These are phyloP conservation scores for Pythium graminicola DNA, from an alignment of 352 stramenopile genomes.

Conservation along the genomic window DNA sequence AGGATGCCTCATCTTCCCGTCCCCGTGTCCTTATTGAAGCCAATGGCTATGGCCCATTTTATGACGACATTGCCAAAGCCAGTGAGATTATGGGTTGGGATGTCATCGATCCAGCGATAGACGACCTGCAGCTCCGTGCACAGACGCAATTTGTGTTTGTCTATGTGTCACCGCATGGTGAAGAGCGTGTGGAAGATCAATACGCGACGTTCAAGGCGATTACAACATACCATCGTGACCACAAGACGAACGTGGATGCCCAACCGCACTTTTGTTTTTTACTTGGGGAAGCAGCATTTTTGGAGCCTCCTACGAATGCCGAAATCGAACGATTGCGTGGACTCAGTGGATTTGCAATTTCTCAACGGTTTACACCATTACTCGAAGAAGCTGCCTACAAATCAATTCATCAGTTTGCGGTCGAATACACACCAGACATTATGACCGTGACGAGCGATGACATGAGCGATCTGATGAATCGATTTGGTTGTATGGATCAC, in stretches of 20 bases:
- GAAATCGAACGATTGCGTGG: slow-evolving; percentile 52
- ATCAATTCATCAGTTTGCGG: slow-evolving; percentile 56
- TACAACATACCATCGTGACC: slow-evolving; percentile 22
- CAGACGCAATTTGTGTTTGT: slow-evolving; percentile 42
- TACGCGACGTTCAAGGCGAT: slow-evolving; percentile 42
- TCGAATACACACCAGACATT: slow-evolving; percentile 56
- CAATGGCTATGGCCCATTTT: slow-evolving; percentile 56
- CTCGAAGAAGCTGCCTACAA: slow-evolving; percentile 38
- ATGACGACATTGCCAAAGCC: slow-evolving; percentile 26
- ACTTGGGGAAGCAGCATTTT: slow-evolving; percentile 61
- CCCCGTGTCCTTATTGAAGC: slow-evolving; percentile 34
- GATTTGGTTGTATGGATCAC: slow-evolving; percentile 60
- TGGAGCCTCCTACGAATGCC: slow-evolving; percentile 35
- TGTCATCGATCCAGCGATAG: slow-evolving; percentile 15
- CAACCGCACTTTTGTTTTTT: slow-evolving; percentile 61
- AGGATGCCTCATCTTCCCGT: neutral
- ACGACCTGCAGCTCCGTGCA: slow-evolving; percentile 20
- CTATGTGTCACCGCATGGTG: slow-evolving; percentile 48
- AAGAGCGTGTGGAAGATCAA: slow-evolving; percentile 31
- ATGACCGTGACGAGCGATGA: slow-evolving; percentile 9
- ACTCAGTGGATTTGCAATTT: slow-evolving; percentile 76
- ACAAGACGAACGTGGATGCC: slow-evolving; percentile 17
- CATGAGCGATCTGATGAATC: slow-evolving; percentile 57
- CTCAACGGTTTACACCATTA: slow-evolving; percentile 52
- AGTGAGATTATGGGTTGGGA: slow-evolving; percentile 51